Base-by-base conservation (phyloP, 345 rosid species). In the Salix brachista region DNA sequence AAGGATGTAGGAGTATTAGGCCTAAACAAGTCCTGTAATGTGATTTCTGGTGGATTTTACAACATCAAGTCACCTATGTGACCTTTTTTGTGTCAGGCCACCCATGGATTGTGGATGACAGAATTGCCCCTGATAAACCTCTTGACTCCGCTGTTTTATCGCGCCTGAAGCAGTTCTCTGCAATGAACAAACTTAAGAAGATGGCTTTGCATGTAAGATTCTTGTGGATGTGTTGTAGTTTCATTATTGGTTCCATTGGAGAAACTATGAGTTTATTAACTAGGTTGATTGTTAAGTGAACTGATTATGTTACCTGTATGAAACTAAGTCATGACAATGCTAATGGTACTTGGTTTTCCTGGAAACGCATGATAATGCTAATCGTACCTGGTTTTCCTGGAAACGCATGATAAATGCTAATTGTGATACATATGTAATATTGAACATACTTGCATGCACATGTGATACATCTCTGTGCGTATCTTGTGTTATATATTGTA, bases 151-250 rank as follows among this genome's bases (percentile, higher is more conserved):
- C 94, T 32, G 92, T 92, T 60, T 80, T 92, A 66, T 74, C 90
- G 28, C 97, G 97, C 52, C 42, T 92, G 75, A 92, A 85, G 73
- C 91, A 88, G 75, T 92, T 92, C 80, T 90, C 91, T 69, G 97
- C 92, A 39, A 91, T 90, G 97, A 91, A 91, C 86, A 91, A 90
- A 74, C 92, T 91, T 67, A 91, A 91, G 85, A 91, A 91, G 87
- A 90, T 92, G 97, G 94, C 97, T 71, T 85, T 90, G 68, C 84
- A 92, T 16, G 94, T 90, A 58, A 84, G 89, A n/a, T 72, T 80
- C 39, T 71, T 56, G 62, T 73, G 32, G 48, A 73, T 67, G n/a
- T 69, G 26, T 74, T 23, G 19, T 78, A 17, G 46, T 25, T 56
- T 34, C 18, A 48, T 8, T 50, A 34, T 37, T 19, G 37, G 34